Evolutionary conservation across 2,329 filamentous ascomycete species (phyloP).

Genomic region (Didymella pomorum): DNA sequence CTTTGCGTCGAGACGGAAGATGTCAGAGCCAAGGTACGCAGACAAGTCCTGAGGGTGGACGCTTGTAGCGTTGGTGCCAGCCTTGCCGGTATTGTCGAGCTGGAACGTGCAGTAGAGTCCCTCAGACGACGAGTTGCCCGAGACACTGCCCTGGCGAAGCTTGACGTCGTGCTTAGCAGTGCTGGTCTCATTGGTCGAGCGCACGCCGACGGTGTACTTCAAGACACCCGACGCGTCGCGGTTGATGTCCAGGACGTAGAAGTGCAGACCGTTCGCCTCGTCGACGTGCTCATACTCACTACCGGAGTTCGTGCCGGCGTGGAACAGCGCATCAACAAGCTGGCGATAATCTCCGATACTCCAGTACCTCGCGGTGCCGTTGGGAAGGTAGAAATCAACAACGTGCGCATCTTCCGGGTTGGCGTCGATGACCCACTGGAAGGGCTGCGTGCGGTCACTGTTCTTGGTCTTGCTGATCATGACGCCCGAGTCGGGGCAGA

Average conservation of each 20-base stretch:
- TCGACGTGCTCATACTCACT: constrained; percentile 61
- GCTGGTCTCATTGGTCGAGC: constrained; percentile 53
- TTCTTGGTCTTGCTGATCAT: constrained; percentile 64
- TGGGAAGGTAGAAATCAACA: constrained; percentile 60
- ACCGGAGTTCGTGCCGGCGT: constrained; percentile 61
- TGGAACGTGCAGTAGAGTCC: constrained; percentile 58
- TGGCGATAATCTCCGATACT: constrained; percentile 64
- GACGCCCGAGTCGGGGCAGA: constrained; percentile 61
- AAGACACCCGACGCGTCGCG: constrained; percentile 56
- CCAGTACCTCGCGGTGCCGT: constrained; percentile 58
- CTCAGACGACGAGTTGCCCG: constrained; percentile 35
- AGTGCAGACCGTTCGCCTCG: constrained; percentile 58
- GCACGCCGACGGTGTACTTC: constrained; percentile 59
- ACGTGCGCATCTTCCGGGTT: constrained; percentile 62
- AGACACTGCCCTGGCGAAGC: constrained; percentile 49
- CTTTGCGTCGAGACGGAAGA: constrained; percentile 58
- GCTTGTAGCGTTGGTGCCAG: constrained; percentile 19
- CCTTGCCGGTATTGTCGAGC: constrained; percentile 57
- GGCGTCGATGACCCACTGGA: constrained; percentile 65
- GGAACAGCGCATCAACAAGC: constrained; percentile 63
- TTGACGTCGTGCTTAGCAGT: constrained; percentile 48
- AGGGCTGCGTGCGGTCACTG: constrained; percentile 52
- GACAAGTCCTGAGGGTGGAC: constrained; percentile 50
- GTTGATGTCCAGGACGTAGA: constrained; percentile 58
- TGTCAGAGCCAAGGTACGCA: constrained; percentile 55